These are phyloP conservation scores for Claviceps sp. DNA, from an alignment of 2,329 filamentous ascomycete genomes.

Conservation along the genomic window DNA sequence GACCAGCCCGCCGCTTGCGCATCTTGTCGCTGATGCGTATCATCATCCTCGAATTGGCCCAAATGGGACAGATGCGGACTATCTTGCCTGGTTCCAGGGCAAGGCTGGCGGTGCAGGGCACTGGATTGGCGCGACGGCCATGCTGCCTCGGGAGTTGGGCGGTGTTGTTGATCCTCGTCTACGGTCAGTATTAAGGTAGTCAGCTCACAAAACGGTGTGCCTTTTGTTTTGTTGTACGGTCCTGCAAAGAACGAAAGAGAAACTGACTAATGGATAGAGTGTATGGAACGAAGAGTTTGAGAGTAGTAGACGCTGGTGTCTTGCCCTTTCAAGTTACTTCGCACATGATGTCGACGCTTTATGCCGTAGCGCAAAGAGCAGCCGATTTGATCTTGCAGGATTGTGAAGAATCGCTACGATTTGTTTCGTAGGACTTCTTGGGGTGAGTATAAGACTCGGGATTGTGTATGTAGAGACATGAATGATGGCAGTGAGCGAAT, in stretches of 20 bases:
- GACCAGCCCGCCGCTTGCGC: slow-evolving; percentile 8
- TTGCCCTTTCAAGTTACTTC: slow-evolving; percentile 10
- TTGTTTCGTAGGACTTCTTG: too few species aligned
- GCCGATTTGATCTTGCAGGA: slow-evolving; percentile 11
- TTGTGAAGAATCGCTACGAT: not conserved
- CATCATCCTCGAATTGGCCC: slow-evolving; percentile 9
- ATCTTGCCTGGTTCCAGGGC: slow-evolving; percentile 8
- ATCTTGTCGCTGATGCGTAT: slow-evolving; percentile 10
- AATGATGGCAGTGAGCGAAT: too few species aligned
- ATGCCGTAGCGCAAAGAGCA: slow-evolving; percentile 11
- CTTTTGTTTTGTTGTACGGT: not conserved
- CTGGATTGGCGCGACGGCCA: slow-evolving; percentile 14
- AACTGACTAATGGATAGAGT: slow-evolving; percentile 3
- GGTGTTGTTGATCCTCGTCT: slow-evolving; percentile 11
- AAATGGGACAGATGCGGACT: slow-evolving; percentile 10
- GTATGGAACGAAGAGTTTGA: slow-evolving; percentile 11
- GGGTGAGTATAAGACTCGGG: too few species aligned
- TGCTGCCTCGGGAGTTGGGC: slow-evolving; percentile 11
- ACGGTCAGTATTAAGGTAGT: slow-evolving; percentile 5
- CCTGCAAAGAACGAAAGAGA: not conserved
- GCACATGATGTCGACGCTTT: slow-evolving; percentile 14
- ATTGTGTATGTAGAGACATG: too few species aligned
- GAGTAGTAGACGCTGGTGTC: slow-evolving; percentile 12
- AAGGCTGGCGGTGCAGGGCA: slow-evolving; percentile 9
- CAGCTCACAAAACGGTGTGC: not conserved